Conservation (phyloP, 2,329 filamentous ascomycete species). For the Pseudogymnoascus sp. region DNA sequence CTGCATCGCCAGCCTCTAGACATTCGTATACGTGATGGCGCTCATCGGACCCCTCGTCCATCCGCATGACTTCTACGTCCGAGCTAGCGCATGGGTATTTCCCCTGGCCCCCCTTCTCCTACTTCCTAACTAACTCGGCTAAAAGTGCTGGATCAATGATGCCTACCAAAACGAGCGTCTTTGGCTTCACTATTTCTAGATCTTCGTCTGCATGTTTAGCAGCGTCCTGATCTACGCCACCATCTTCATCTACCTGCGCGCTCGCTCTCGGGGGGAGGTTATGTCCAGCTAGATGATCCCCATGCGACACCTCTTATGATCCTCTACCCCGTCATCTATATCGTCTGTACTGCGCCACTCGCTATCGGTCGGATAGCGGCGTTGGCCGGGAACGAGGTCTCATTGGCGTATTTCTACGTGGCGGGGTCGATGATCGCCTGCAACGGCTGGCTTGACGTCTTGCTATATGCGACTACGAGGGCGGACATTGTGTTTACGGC, state of each 20-base stretch:
- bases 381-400: not conserved
- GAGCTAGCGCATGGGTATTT: constrained; percentile 51
- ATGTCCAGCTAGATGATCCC: not conserved
- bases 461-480: not conserved
- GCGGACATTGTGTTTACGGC: not conserved
- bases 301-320: not conserved
- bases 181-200: constrained; percentile 56
- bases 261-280: not conserved
- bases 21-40: constrained; percentile 49
- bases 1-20: constrained; percentile 43
- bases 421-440: not conserved
- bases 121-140: not conserved
- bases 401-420: not conserved
- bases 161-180: constrained; percentile 47
- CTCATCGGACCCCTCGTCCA: constrained; percentile 36
- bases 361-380: not conserved
- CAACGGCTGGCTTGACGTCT: not conserved
- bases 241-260: constrained; percentile 9
- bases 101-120: constrained; percentile 29
- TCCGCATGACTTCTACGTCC: constrained; percentile 45
- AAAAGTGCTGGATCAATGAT: constrained; percentile 47
- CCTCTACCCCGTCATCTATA: not conserved
- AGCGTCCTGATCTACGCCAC: constrained; percentile 40
- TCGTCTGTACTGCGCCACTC: not conserved
- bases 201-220: constrained; percentile 44